These are phyloP conservation scores for Fusarium sp. DNA, from an alignment of 2,329 filamentous ascomycete species.

Conservation along the genomic window DNA sequence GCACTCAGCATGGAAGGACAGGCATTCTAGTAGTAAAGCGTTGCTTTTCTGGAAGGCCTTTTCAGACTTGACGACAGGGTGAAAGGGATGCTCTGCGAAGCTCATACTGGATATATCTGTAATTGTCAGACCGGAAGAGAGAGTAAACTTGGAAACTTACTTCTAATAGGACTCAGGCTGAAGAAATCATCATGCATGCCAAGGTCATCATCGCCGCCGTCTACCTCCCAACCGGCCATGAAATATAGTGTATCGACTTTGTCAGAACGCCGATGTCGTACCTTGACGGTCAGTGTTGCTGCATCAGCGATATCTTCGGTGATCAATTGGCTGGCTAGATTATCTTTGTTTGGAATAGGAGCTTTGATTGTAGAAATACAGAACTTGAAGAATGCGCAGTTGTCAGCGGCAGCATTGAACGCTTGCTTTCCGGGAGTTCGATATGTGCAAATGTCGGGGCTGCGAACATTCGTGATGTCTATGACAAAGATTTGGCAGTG, in stretches of 20 bases:
- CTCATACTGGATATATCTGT: neutral
- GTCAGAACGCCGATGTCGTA: neutral
- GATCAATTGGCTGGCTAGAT: neutral
- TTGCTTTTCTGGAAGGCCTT: neutral
- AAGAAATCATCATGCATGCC: neutral
- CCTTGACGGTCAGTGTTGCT: neutral
- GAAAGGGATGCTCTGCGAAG: neutral
- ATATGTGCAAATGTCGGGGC: neutral
- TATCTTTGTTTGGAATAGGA: neutral
- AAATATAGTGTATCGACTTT: neutral
- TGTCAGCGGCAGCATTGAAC: neutral
- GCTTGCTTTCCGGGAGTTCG: neutral
- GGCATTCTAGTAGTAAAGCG: neutral
- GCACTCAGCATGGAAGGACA: neutral
- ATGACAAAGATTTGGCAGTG: neutral
- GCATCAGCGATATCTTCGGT: neutral
- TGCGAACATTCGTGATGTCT: neutral
- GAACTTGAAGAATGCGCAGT: neutral
- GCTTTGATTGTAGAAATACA: neutral
- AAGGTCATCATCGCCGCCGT: neutral
- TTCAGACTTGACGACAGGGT: neutral
- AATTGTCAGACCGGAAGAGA: neutral
- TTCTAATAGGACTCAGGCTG: neutral
- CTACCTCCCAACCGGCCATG: neutral
- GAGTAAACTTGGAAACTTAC: neutral